Conservation (phyloP, 1,139 yeast species). For the Schwanniomyces etchellsii region DNA sequence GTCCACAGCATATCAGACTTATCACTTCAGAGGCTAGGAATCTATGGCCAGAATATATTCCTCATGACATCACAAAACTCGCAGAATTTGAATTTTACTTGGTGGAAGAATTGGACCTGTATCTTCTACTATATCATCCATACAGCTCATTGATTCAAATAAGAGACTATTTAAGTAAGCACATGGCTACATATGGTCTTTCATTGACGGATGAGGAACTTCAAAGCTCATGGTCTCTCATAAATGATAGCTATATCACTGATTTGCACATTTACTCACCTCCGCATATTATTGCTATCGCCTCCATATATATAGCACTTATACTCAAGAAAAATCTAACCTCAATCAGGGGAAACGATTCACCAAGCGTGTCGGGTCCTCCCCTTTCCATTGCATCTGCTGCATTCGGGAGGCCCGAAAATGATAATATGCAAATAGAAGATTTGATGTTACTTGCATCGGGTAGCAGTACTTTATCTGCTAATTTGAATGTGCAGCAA, state of each 20-base stretch:
- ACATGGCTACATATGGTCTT: conserved; percentile 24
- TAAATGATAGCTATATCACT: conserved; percentile 86
- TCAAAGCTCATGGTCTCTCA: conserved; percentile 83
- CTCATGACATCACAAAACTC: conserved; percentile 86
- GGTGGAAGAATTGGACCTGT: conserved; percentile 83
- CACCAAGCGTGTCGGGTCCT: conserved; percentile 3
- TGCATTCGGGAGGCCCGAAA: conserved; percentile 3
- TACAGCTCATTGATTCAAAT: conserved; percentile 70
- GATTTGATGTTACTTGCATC: conserved; percentile 30
- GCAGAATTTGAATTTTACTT: conserved; percentile 95
- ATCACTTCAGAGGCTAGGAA: conserved; percentile 80
- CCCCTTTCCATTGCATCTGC: conserved; percentile 1
- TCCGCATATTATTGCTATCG: conserved; percentile 85
- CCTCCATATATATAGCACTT: conserved; percentile 71
- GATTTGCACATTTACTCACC: conserved; percentile 79
- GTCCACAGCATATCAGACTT: conserved; percentile 88
- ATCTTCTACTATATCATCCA: conserved; percentile 82
- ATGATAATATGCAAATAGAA: conserved; percentile 27
- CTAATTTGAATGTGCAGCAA: background rate
- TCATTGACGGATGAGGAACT: conserved; percentile 60
- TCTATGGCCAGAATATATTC: conserved; percentile 92
- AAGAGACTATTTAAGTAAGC: conserved; percentile 34
- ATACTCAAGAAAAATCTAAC: conserved; percentile 45
- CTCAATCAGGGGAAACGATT: conserved; percentile 12
- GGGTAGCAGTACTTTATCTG: background rate